Evolutionary conservation across 2,329 filamentous ascomycete species (phyloP).

Genomic region (Hypoxylon sp.): DNA sequence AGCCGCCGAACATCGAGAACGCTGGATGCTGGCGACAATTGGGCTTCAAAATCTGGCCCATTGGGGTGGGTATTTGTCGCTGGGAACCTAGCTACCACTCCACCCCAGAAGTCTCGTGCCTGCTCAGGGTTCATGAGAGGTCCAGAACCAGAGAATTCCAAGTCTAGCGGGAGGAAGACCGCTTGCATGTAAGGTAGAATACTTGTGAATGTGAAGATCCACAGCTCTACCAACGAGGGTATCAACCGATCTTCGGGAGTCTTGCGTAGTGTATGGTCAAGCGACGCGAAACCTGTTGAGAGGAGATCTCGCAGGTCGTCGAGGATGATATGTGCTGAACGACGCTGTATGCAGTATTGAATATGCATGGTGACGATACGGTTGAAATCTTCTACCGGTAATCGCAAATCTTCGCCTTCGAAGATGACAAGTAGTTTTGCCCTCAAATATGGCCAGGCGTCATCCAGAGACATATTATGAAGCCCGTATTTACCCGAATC

Average conservation of each 20-base stretch:
- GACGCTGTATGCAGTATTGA: constrained; percentile 81
- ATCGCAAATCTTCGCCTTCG: constrained; percentile 82
- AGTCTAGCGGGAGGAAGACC: constrained; percentile 91
- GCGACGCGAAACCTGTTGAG: constrained; percentile 84
- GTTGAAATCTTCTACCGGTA: constrained; percentile 90
- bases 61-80: constrained; percentile 44
- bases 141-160: constrained; percentile 91
- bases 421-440: constrained; percentile 83
- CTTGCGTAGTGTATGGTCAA: constrained; percentile 85
- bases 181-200: constrained; percentile 95
- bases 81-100: constrained; percentile 66
- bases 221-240: constrained; percentile 90
- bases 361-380: constrained; percentile 84
- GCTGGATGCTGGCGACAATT: constrained; percentile 64
- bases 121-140: constrained; percentile 82
- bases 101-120: constrained; percentile 92
- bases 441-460: constrained; percentile 86
- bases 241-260: constrained; percentile 91
- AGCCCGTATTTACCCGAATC: constrained; percentile 74
- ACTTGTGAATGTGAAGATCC: constrained; percentile 91
- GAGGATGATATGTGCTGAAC: constrained; percentile 78
- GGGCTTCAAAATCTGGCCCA: constrained; percentile 56
- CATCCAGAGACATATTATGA: constrained; percentile 79
- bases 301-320: constrained; percentile 84
- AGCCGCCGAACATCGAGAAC: constrained; percentile 90